A percentile compares a stretch with the other conserved stretches of the same genome.
These are phyloP conservation scores for Hypoxylon sp. DNA, from an alignment of 2,329 filamentous ascomycete species.

Conservation along the genomic window DNA sequence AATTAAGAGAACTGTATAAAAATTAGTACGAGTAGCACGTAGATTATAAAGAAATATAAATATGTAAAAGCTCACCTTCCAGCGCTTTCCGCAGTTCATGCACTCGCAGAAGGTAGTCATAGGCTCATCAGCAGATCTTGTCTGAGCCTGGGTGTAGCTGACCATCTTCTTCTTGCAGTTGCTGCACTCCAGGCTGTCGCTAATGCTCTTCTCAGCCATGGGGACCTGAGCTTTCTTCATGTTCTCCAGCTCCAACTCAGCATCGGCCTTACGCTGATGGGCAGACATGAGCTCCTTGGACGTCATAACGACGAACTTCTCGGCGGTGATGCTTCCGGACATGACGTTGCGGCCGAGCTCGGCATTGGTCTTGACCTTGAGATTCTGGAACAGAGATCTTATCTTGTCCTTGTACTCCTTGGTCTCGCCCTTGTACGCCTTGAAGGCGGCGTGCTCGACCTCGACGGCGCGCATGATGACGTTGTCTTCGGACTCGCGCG, in stretches of 20 bases:
- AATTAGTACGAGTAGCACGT: conserved; percentile 46
- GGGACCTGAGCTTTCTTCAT: conserved; percentile 98
- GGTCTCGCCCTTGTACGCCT: conserved; percentile 76
- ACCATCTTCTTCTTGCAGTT: conserved; percentile 96
- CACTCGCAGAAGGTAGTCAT: conserved; percentile 84
- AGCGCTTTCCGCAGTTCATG: conserved; percentile 76
- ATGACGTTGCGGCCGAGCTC: conserved; percentile 82
- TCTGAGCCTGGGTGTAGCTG: conserved; percentile 96
- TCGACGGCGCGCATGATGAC: conserved; percentile 83
- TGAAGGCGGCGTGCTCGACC: conserved; percentile 83
- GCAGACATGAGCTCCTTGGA: conserved; percentile 92
- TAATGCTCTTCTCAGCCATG: conserved; percentile 90
- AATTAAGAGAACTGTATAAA: conserved; percentile 48
- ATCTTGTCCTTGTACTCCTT: conserved; percentile 88
- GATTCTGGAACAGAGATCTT: conserved; percentile 91
- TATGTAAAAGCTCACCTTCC: conserved; percentile 73
- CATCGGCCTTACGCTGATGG: conserved; percentile 81
- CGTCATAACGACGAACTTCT: conserved; percentile 85
- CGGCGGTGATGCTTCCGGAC: conserved; percentile 76
- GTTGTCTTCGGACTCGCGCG: conserved; percentile 76
- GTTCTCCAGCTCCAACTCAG: conserved; percentile 87
- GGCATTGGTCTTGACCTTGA: conserved; percentile 91
- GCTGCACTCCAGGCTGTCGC: conserved; percentile 86
- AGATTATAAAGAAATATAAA: conserved; percentile 31
- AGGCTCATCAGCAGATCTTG: conserved; percentile 93